phyloP scores from a whole-genome alignment of 140 eudicot genomes.

The Cichorium intybus region DNA sequence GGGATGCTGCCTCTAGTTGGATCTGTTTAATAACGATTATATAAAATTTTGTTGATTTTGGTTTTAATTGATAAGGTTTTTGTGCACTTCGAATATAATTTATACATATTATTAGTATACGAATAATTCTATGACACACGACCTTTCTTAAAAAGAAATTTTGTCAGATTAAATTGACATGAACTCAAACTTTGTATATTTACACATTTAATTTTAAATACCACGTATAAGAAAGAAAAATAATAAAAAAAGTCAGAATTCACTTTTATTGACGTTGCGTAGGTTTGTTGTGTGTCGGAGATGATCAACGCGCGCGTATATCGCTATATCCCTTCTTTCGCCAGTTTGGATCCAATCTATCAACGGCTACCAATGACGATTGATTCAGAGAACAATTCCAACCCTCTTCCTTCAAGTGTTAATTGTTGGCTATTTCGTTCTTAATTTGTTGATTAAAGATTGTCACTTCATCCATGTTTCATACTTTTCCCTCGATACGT shows the following conservation, averaged over 20 bases:
- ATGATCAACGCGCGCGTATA: conserved; percentile 14
- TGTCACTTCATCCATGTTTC: conserved; percentile 13
- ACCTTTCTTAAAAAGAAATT: no score
- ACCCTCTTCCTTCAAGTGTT: conserved; percentile 2
- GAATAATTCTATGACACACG: no score
- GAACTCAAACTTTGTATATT: no score
- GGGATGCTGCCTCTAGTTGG: no score
- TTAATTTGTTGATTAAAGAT: conserved; percentile 11
- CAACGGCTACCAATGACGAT: conserved; percentile 14
- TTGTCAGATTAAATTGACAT: not conserved
- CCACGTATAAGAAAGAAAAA: not conserved
- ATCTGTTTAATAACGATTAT: no score
- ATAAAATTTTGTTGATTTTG: no score
- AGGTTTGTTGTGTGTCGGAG: conserved; percentile 24
- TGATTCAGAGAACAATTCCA: conserved; percentile 1
- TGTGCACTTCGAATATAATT: no score
- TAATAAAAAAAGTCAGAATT: not conserved
- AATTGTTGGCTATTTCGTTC: not conserved
- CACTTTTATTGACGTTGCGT: conserved; percentile 22
- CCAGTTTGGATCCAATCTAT: conserved; percentile 32
- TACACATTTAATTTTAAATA: not conserved
- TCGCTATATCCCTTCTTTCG: conserved; percentile 14
- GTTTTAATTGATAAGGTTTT: no score
- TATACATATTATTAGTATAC: no score
- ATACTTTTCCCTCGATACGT: conserved; percentile 9